Base-by-base conservation (phyloP, 768 basidiomycete genomes). In the Hygrophorus pudorinus region DNA sequence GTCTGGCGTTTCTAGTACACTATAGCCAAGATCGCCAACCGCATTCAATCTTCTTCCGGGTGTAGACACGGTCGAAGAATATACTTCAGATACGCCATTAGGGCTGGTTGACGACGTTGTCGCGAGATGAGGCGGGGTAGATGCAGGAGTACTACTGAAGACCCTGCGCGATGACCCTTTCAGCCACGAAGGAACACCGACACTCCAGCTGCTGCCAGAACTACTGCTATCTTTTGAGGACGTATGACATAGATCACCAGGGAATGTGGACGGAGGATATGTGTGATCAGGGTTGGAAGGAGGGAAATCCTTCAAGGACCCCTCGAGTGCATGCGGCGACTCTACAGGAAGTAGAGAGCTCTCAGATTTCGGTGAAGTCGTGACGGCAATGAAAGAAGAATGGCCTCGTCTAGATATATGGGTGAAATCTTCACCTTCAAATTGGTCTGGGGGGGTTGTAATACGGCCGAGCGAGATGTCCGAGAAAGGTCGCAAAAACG, bases 1-100 rank as follows among this genome's bases (percentile, higher is more conserved):
- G 50, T 80, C 77, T 1, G 80, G 80, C 16, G 79, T 75, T 54
- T 96, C 89, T 33, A 93, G 68, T 34, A 94, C 71, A 51, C 90
- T 92, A 61, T 79, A 90, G 1, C 83, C 78, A 50, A 86, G 65
- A 49, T 86, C 83, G 31, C 68, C 67, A 24, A 66, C 56, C 17
- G 67, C 62, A 53, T 59, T 63, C 41, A 68, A 60, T 52, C 59
- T 64, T 50, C 63, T 68, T 14, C 52, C 53, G 5, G 58, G 50
- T n/a, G 60, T 51, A 5, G 55, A 46, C n/a, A 53, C 50, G 11
- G 57, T 58, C 37, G 72, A 65, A 1, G 81, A 74, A 51, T 82
- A 77, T 35, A 81, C 66, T 58, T 86, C 84, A 39, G 67, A 72
- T 28, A 85, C 73, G 20, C 67, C 64, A 36, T 60, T 56, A 42